Base-by-base conservation (phyloP, 2,329 filamentous ascomycete genomes). In the Madurella mycetomatis region DNA sequence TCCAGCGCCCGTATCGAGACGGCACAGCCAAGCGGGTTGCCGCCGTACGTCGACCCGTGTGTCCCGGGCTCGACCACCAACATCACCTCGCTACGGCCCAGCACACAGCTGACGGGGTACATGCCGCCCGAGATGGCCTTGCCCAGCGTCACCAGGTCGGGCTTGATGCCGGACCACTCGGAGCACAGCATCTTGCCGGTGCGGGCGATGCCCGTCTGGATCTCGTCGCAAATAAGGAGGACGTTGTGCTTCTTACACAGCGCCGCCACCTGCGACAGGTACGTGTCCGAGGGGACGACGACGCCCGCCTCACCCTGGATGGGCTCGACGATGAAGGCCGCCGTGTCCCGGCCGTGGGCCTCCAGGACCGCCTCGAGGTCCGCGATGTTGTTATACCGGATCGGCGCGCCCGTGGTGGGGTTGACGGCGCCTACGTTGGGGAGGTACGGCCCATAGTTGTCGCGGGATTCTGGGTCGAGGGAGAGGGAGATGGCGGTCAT, bases 61-160 rank as follows among this genome's bases (percentile, higher is more conserved):
- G 94, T 97, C 56, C 94, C 94, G 25, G 94, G 90, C 78, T 99
- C 94, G 60, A 99, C 80, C 9, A 92, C 94, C 62, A 96, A 82
- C 92, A 99, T 96, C 60, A 97, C 80, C 54, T 96, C 92, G 74
- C 87, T 91, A 65, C 85, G 85, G 58, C 88, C 87, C 49, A 99
- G 80, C 47, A 99, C 92, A 65, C 87, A 91, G 58, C 91, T 96
- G 54, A 99, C 94, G n/a, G 94, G 94, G 75, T 99, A 99, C 87
- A 97, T 94, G 72, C 94, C 94, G 60, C 94, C 94, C 34, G 91
- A 96, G 70, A 99, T 96, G 64, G 94, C 94, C 78, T 99, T 99
- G 68, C 94, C 94, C 34, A 99, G 84, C 46, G 95, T 86, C 19
- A 99, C 87, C 67, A 99, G 81, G 70, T 99, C 94, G 40, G 92